Base-by-base conservation (phyloP, 192 early-diverging fungal species). In the Podochytrium sp. region DNA sequence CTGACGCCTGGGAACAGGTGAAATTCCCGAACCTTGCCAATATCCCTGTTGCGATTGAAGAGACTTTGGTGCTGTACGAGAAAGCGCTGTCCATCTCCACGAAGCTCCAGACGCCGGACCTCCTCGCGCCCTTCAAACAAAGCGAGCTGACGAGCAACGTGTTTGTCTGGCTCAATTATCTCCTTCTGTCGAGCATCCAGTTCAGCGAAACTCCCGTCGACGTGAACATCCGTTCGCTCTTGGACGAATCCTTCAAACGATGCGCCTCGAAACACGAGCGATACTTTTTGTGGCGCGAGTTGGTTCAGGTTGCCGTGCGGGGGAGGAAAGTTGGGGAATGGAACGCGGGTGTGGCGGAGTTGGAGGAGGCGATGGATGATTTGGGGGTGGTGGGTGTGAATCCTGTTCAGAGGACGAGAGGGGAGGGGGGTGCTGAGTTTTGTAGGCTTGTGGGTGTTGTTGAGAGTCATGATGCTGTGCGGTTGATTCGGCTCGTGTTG, bases 141-240 rank as follows among this genome's bases (percentile, higher is more conserved):
- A 32, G 3, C 27, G 1, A 3, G 16, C 34, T 52, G 3, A 69
- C 29, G 37, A n/a, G 32, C n/a, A 69, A 66, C 32, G 47, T 66
- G 29, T 66, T 27, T 69, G 29, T 69, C 27, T 69, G 66, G 66
- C 50, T 69, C 18, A 69, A 55, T 56, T 69, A 23, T 35, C 29
- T 69, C 3, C 35, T 69, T 1, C 51, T 69, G 30, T 23, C 16
- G 50, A 66, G 63, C 43, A 65, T 40, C n/a, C 16, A 37, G 35
- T 56, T 55, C 12, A 20, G 6, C 25, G 29, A 69, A 18, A 29
- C 47, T 4, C n/a, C 33, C 10, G 18, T 7, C 30, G 1, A 27
- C 33, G 23, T 6, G 16, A 50, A 50, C 47, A 30, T 56, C 6
- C 47, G 66, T 1, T 7, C 23, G 20, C 16, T 55, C 12, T 69